Evolutionary conservation across 768 basidiomycete genomes (phyloP).

Genomic region (Suillus discolor): DNA sequence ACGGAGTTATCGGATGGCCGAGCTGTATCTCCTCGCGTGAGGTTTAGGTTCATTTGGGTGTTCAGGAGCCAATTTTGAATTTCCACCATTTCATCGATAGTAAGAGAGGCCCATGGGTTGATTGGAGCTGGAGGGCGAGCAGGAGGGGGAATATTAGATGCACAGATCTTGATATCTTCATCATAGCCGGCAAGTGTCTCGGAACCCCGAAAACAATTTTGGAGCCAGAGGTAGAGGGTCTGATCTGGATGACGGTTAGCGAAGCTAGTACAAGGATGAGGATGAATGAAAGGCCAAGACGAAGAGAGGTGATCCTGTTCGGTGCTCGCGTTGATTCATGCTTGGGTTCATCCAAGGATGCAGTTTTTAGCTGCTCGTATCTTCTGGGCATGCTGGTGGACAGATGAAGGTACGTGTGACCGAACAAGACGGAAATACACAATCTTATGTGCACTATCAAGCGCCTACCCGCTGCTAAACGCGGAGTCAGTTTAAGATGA

Average conservation of each 20-base stretch:
- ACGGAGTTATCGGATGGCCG: slow-evolving; percentile 50
- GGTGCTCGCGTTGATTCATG: neutral
- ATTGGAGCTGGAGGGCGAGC: slow-evolving; percentile 43
- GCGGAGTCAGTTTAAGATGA: neutral
- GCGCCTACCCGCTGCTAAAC: no score
- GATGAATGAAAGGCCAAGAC: slow-evolving; percentile 15
- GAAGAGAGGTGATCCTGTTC: slow-evolving; percentile 13
- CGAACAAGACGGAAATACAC: neutral
- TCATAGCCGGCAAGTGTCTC: neutral
- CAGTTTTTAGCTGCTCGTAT: slow-evolving; percentile 21
- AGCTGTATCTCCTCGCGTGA: slow-evolving; percentile 41
- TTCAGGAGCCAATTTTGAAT: slow-evolving; percentile 49
- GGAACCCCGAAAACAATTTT: neutral
- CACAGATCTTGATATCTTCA: slow-evolving; percentile 37
- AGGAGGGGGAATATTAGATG: slow-evolving; percentile 28
- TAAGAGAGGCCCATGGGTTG: slow-evolving; percentile 58
- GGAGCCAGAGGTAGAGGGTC: slow-evolving; percentile 8
- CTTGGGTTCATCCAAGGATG: neutral
- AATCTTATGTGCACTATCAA: neutral
- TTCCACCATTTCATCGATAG: slow-evolving; percentile 42
- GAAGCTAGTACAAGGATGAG: slow-evolving; percentile 16
- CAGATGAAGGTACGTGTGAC: neutral
- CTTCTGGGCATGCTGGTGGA: slow-evolving; percentile 20
- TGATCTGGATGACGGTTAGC: slow-evolving; percentile 16
- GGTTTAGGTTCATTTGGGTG: slow-evolving; percentile 46